These are phyloP conservation scores for Camellia sinensis DNA, from an alignment of 148 eudicot species.

Conservation along the genomic window DNA sequence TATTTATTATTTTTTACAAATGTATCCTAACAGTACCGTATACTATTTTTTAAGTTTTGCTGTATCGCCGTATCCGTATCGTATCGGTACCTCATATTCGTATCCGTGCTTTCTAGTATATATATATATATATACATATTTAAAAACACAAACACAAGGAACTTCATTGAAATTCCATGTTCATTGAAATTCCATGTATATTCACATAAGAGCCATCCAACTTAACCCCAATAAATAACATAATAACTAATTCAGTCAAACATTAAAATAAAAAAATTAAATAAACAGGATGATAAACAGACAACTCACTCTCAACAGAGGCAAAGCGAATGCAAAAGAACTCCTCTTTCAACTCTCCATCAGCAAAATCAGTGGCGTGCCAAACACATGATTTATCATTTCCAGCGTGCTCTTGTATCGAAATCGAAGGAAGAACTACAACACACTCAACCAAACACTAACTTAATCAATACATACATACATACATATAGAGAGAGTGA, in stretches of 20 bases:
- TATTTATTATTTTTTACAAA: no score
- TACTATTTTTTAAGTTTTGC: no score
- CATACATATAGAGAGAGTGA: background rate
- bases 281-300: background rate
- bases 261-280: background rate
- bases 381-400: slow-evolving; percentile 32
- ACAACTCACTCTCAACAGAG: slow-evolving; percentile 24
- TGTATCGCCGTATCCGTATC: no score
- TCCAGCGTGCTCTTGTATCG: slow-evolving; percentile 38
- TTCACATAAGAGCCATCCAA: background rate
- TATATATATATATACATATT: background rate
- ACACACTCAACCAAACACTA: background rate
- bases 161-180: background rate
- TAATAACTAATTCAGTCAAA: background rate
- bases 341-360: slow-evolving; percentile 33
- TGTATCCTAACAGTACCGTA: no score
- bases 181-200: background rate
- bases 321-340: slow-evolving; percentile 31
- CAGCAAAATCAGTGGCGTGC: slow-evolving; percentile 35
- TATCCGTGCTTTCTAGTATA: no score
- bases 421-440: slow-evolving; percentile 25
- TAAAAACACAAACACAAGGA: background rate
- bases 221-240: background rate
- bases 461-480: background rate
- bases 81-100: no score